phyloP scores from a whole-genome alignment of 139 green algal genomes.

The Volvox africanus region DNA sequence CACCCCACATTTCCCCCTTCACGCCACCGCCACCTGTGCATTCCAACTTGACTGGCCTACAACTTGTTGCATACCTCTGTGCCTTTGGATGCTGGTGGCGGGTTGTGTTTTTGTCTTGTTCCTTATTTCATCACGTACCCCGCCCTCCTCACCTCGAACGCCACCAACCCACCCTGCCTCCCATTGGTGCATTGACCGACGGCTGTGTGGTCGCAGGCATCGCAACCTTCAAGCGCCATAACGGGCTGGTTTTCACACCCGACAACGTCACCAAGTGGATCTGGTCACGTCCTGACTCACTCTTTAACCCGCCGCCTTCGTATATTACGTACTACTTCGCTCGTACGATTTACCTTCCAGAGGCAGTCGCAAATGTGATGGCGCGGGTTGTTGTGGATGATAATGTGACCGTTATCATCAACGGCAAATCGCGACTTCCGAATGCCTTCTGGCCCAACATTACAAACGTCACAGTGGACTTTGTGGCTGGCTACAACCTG shows the following conservation, averaged over 20 bases:
- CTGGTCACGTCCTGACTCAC: neutral
- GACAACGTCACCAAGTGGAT: conserved; percentile 9
- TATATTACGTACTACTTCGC: neutral
- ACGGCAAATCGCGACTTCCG: neutral
- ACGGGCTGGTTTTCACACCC: neutral
- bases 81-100: no score
- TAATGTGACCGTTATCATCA: neutral
- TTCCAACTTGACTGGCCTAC: no score
- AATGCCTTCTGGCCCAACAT: neutral
- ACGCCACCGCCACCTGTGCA: no score
- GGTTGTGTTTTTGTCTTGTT: no score
- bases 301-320: neutral
- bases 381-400: neutral
- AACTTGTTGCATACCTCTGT: no score
- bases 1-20: no score
- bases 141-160: no score
- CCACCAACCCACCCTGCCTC: no score
- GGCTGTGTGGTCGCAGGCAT: no score
- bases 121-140: no score
- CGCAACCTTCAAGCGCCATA: conserved; percentile 8
- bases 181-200: no score
- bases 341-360: neutral
- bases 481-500: neutral
- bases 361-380: neutral
- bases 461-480: neutral